A percentile compares a stretch with the other conserved stretches of the same genome.
Conservation (phyloP, 768 basidiomycete species). For the Pisolithus albus region DNA sequence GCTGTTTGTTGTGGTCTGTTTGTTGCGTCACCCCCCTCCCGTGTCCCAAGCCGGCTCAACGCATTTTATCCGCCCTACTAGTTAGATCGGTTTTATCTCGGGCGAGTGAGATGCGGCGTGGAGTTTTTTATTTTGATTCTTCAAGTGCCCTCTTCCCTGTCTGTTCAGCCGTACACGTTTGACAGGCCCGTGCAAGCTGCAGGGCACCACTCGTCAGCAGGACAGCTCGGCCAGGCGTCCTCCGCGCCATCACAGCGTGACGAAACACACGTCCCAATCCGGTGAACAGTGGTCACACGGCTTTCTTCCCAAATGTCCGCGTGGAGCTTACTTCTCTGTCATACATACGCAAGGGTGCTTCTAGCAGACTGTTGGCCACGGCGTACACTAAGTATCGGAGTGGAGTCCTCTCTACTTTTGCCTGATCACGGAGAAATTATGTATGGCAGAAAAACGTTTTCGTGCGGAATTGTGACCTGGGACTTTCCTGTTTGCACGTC, state of each 20-base stretch:
- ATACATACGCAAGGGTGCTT: too few relatives aligned
- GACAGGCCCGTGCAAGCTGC: too few relatives aligned
- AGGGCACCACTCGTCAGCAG: not conserved
- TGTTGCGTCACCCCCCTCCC: not conserved
- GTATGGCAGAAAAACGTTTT: constrained; percentile 6
- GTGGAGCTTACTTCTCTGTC: too few relatives aligned
- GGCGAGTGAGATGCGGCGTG: not conserved
- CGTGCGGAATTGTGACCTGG: constrained; percentile 21
- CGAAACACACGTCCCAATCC: not conserved
- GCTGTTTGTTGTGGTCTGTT: constrained; percentile 25
- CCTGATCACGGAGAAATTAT: too few relatives aligned
- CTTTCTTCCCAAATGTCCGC: not conserved
- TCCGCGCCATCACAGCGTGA: not conserved
- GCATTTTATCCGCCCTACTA: not conserved
- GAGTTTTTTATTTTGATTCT: not conserved
- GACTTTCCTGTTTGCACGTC: constrained; percentile 20
- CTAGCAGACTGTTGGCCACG: too few relatives aligned
- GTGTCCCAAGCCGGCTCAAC: not conserved
- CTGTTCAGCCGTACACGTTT: too few relatives aligned
- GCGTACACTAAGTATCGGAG: too few relatives aligned
- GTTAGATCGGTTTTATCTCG: not conserved
- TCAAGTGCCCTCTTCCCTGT: not conserved
- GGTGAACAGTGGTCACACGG: not conserved
- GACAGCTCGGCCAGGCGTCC: not conserved
- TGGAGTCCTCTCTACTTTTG: too few relatives aligned